Evolutionary conservation across 1,284 basidiomycete species (phyloP).

Genomic region (Fereydounia khargensis): DNA sequence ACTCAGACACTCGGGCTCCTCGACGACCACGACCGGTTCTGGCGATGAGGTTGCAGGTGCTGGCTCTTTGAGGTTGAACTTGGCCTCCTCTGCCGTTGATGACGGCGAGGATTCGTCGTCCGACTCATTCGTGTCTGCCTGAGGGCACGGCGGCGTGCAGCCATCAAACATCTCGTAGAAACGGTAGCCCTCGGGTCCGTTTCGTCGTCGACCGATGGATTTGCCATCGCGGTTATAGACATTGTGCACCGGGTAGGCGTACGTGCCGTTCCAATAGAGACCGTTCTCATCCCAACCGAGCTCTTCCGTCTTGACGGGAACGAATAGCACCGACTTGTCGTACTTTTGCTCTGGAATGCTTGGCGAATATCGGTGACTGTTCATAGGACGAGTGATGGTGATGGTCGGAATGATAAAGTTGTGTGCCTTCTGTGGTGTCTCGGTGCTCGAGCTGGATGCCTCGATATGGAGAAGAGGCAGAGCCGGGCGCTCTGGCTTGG

Average conservation of each 20-base stretch:
- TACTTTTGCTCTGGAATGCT: conserved; percentile 34
- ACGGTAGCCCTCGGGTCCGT: conserved; percentile 21
- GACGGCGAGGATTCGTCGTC: too few relatives aligned
- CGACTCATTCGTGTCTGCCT: too few relatives aligned
- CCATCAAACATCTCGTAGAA: conserved; percentile 25
- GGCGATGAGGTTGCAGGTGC: not conserved
- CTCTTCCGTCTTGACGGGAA: conserved; percentile 47
- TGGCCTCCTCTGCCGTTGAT: not conserved
- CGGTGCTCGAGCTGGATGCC: too few relatives aligned
- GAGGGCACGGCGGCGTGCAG: not conserved
- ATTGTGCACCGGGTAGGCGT: conserved; percentile 35
- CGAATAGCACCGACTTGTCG: conserved; percentile 39
- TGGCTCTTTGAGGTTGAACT: not conserved
- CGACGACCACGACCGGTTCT: not conserved
- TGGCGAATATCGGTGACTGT: conserved; percentile 15
- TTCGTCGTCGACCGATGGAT: conserved; percentile 21
- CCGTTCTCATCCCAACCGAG: conserved; percentile 49
- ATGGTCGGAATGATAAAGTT: conserved; percentile 30
- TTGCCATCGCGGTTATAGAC: conserved; percentile 27
- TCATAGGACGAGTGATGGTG: conserved; percentile 32
- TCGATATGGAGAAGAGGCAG: too few relatives aligned
- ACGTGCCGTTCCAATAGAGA: conserved; percentile 47
- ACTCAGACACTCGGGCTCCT: not conserved
- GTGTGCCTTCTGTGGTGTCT: conserved; percentile 1
- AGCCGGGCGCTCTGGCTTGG: too few relatives aligned